Evolutionary conservation across 164 flowering plant genomes (phyloP).

Genomic region (Chimonanthus praecox): DNA sequence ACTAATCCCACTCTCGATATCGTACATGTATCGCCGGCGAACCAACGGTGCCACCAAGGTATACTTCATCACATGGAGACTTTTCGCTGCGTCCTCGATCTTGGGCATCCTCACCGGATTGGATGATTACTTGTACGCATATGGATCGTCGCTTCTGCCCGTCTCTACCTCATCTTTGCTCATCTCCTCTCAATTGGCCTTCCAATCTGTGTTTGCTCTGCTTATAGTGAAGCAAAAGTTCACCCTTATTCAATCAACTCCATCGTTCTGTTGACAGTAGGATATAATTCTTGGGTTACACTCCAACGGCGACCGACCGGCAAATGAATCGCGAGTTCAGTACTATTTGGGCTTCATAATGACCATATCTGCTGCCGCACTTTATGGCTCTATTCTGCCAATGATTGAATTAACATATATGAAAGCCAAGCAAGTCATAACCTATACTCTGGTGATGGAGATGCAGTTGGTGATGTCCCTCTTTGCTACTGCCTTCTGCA

Average conservation of each 20-base stretch:
- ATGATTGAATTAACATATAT: conserved; percentile 41
- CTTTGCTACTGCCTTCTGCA: conserved; percentile 39
- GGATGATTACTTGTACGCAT: conserved; percentile 15
- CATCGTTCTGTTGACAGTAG: conserved; percentile 37
- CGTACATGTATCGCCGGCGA: conserved; percentile 9
- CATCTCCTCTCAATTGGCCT: conserved; percentile 15
- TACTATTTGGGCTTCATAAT: conserved; percentile 38
- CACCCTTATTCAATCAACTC: conserved; percentile 46
- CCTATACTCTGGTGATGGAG: conserved; percentile 45
- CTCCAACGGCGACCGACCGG: conserved; percentile 31
- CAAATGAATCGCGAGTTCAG: conserved; percentile 14
- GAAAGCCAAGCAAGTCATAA: conserved; percentile 32
- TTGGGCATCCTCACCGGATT: conserved; percentile 29
- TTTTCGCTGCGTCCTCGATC: conserved; percentile 9
- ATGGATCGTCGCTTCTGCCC: conserved; percentile 8
- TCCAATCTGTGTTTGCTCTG: conserved; percentile 12
- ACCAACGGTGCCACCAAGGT: not conserved
- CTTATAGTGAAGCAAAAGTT: conserved; percentile 31
- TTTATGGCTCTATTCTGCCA: conserved; percentile 43
- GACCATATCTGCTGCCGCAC: conserved; percentile 41
- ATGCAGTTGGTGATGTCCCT: conserved; percentile 33
- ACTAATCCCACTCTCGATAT: conserved; percentile 28
- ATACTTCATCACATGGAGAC: conserved; percentile 2
- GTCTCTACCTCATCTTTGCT: conserved; percentile 22
- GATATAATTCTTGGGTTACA: conserved; percentile 42